phyloP scores from a whole-genome alignment of 768 basidiomycete species.

The Auricularia sp. region DNA sequence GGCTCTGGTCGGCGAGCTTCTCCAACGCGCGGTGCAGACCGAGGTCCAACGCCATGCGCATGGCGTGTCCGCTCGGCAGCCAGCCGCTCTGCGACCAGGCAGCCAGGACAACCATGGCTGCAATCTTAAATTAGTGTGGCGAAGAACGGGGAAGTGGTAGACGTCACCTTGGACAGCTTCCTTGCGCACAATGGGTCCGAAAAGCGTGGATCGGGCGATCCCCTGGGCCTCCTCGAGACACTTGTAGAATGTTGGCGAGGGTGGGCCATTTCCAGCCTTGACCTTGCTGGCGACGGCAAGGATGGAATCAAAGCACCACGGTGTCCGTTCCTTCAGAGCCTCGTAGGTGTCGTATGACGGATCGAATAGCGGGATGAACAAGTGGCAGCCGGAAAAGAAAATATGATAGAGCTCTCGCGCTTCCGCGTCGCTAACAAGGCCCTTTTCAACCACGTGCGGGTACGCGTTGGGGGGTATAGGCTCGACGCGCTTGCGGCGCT shows the following conservation, averaged over 20 bases:
- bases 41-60: constrained; percentile 92
- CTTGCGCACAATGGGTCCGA: constrained; percentile 87
- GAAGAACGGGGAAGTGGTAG: not conserved
- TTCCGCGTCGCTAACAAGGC: constrained; percentile 74
- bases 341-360: constrained; percentile 89
- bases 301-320: constrained; percentile 93
- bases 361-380: constrained; percentile 94
- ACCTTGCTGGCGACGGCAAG: constrained; percentile 89
- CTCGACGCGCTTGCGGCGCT: constrained; percentile 77
- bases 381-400: constrained; percentile 92
- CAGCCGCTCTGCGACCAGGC: constrained; percentile 94
- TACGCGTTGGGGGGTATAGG: constrained; percentile 78
- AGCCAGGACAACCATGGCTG: constrained; percentile 84
- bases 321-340: constrained; percentile 80
- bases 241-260: constrained; percentile 78
- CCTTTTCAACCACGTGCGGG: constrained; percentile 85
- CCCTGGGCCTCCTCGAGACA: constrained; percentile 93
- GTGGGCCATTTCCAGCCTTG: constrained; percentile 78
- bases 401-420: constrained; percentile 89
- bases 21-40: constrained; percentile 88
- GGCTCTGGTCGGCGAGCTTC: constrained; percentile 58
- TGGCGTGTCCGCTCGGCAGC: constrained; percentile 90
- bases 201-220: constrained; percentile 86
- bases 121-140: not conserved
- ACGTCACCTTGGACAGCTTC: constrained; percentile 80